Conservation (phyloP, 139 green algal species). For the Micractinium sp. region DNA sequence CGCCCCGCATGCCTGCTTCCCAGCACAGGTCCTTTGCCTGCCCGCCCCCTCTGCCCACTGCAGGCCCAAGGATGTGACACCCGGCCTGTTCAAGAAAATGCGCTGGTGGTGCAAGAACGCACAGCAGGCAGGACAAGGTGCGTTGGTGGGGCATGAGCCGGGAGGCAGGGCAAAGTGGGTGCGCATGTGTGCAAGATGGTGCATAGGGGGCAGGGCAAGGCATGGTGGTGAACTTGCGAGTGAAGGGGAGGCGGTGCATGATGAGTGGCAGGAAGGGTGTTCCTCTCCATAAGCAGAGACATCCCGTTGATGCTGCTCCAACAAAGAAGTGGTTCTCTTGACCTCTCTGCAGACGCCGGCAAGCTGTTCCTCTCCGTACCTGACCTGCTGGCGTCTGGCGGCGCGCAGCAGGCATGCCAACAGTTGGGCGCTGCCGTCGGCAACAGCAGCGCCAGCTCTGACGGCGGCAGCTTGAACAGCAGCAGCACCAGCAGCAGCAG, state of each 20-base stretch:
- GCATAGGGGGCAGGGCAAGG: not conserved
- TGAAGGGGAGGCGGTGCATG: not conserved
- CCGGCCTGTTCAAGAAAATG: not conserved
- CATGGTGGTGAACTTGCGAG: not conserved
- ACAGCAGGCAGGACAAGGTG: not conserved
- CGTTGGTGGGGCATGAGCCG: not conserved
- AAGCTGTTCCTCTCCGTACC: conserved; percentile 1
- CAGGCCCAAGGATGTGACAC: conserved; percentile 12
- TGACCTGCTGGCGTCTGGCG: not conserved
- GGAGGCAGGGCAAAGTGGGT: not conserved
- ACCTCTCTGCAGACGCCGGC: not conserved
- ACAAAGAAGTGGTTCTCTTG: not conserved
- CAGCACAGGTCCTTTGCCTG: not conserved
- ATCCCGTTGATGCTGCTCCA: not conserved
- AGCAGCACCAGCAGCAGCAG: conserved; percentile 12
- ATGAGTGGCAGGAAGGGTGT: not conserved
- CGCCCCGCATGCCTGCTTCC: not conserved
- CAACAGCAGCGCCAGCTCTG: not conserved
- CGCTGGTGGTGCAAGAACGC: conserved; percentile 4
- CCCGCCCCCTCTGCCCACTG: not conserved
- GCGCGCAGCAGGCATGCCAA: not conserved
- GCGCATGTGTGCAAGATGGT: not conserved
- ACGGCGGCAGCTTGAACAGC: not conserved
- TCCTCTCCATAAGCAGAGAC: not conserved
- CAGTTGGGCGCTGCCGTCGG: not conserved